These are phyloP conservation scores for Fraxinus dipetala DNA, from an alignment of 305 asterid genomes.

Conservation along the genomic window DNA sequence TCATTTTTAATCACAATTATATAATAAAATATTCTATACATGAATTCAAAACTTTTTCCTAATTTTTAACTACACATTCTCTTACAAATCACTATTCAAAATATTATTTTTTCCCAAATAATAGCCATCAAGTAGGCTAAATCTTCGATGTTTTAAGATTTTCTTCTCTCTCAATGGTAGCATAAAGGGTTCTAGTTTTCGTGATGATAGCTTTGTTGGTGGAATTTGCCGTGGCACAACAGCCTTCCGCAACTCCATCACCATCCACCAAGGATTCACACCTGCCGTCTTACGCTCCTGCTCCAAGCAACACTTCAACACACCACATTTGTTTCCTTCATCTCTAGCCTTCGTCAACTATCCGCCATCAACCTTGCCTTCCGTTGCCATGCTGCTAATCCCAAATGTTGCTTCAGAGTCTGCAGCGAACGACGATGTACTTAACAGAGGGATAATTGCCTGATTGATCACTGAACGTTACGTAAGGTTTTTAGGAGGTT, in stretches of 20 bases:
- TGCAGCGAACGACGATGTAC: conserved; percentile 18
- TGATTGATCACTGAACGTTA: no score
- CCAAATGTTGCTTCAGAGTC: conserved; percentile 20
- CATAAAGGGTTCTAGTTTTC: conserved; percentile 17
- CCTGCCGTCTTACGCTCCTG: conserved; percentile 3
- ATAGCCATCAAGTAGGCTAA: no score
- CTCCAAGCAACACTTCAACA: not conserved
- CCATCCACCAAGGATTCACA: conserved; percentile 6
- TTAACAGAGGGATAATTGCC: not conserved
- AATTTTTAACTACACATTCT: no score
- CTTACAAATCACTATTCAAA: no score
- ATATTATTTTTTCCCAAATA: no score
- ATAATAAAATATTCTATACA: no score
- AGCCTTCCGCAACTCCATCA: conserved; percentile 22
- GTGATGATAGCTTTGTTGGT: conserved; percentile 26
- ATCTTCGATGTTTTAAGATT: not conserved
- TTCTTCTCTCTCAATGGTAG: conserved; percentile 24
- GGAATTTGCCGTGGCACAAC: conserved; percentile 14
- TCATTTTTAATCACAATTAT: no score
- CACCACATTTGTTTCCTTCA: no score
- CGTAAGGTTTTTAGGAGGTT: no score
- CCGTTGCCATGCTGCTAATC: conserved; percentile 8
- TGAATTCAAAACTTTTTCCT: no score
- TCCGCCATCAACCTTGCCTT: no score
- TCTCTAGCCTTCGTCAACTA: no score